These are phyloP conservation scores for Polygonum aviculare DNA, from an alignment of 148 eudicot genomes.

Conservation along the genomic window DNA sequence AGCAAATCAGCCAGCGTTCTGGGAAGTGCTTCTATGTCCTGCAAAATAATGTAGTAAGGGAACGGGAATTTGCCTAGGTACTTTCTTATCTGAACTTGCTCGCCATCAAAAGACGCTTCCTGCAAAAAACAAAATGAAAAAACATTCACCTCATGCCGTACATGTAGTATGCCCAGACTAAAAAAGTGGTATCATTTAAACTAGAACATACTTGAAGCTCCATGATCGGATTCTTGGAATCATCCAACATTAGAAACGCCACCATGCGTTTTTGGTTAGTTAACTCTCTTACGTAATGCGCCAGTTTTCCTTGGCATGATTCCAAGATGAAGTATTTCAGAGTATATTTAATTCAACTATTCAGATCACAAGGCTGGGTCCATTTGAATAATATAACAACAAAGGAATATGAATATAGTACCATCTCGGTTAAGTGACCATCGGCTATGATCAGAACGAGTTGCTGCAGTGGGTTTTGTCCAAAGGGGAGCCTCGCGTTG, in stretches of 20 bases:
- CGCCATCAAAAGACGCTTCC: conserved; percentile 40
- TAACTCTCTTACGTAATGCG: conserved; percentile 62
- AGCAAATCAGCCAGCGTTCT: conserved; percentile 86
- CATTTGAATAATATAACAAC: not conserved
- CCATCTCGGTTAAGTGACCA: conserved; percentile 77
- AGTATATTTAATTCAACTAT: not conserved
- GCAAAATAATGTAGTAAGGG: conserved; percentile 80
- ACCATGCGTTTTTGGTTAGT: conserved; percentile 78
- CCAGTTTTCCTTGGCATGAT: conserved; percentile 44
- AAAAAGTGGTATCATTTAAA: not conserved
- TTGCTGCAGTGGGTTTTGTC: conserved; percentile 82
- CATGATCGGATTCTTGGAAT: conserved; percentile 59
- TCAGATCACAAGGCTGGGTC: too few relatives aligned
- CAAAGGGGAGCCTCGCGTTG: conserved; percentile 79
- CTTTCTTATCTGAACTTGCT: conserved; percentile 21
- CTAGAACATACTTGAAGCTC: conserved; percentile 47
- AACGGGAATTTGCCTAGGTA: conserved; percentile 87
- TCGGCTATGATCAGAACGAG: conserved; percentile 92
- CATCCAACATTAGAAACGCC: conserved; percentile 75
- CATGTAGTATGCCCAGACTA: not conserved
- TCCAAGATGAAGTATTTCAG: not conserved
- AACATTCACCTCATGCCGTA: not conserved
- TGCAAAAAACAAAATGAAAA: too few relatives aligned
- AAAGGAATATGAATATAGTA: conserved; percentile 9
- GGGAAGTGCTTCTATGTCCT: conserved; percentile 84